Conservation (phyloP, 2,329 filamentous ascomycete genomes). For the Verticillium isaacii region DNA sequence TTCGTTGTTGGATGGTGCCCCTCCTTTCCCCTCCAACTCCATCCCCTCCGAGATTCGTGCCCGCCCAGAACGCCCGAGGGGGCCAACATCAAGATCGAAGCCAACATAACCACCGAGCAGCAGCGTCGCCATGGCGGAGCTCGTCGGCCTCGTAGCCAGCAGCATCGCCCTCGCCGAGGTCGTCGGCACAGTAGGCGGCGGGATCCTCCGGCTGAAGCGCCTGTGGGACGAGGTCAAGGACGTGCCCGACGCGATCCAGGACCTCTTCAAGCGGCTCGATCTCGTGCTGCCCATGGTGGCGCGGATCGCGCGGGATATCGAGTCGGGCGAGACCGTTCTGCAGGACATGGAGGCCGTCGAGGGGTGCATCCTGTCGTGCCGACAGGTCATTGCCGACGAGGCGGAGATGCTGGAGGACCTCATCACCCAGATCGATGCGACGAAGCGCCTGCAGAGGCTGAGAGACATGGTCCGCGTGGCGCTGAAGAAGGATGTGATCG, state of each 20-base stretch:
- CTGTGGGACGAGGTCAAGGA: constrained; percentile 9
- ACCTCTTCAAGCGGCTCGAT: constrained; percentile 2
- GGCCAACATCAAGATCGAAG: no score
- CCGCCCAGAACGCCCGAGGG: no score
- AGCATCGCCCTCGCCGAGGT: constrained; percentile 7
- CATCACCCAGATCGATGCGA: not conserved
- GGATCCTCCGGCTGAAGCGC: constrained; percentile 4
- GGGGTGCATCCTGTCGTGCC: not conserved
- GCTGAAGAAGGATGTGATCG: constrained; percentile 3
- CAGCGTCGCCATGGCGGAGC: constrained; percentile 6
- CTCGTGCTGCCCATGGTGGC: not conserved
- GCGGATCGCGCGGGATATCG: not conserved
- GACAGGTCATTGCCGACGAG: not conserved
- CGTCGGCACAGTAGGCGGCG: constrained; percentile 1
- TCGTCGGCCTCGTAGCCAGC: constrained; percentile 5
- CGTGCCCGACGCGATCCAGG: constrained; percentile 1
- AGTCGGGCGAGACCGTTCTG: not conserved
- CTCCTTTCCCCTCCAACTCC: not conserved
- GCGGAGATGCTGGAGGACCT: not conserved
- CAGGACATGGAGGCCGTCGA: not conserved
- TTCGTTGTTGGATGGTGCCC: not conserved
- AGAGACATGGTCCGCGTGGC: constrained; percentile 4
- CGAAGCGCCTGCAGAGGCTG: not conserved
- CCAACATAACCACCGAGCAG: no score
- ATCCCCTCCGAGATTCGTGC: no score